phyloP scores from a whole-genome alignment of 2,329 filamentous ascomycete species.

The Alternaria sp. region DNA sequence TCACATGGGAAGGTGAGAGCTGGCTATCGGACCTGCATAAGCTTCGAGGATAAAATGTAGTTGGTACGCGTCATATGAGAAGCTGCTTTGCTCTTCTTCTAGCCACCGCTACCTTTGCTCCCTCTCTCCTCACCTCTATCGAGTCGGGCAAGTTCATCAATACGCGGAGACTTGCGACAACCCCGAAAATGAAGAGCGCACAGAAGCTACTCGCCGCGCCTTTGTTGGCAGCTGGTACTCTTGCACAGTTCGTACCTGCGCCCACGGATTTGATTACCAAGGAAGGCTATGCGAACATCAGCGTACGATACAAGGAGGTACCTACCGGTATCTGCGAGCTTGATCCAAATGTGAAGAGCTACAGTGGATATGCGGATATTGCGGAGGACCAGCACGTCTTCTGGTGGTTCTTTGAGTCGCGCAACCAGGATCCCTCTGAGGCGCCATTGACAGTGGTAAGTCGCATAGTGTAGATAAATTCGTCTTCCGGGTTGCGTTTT shows the following conservation, averaged over 20 bases:
- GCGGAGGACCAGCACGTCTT: constrained; percentile 62
- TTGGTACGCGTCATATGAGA: not conserved
- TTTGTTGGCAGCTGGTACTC: constrained; percentile 29
- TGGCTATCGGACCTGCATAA: constrained; percentile 8
- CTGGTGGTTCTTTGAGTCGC: constrained; percentile 65
- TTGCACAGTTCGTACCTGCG: constrained; percentile 56
- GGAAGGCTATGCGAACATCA: constrained; percentile 57
- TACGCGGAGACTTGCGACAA: not conserved
- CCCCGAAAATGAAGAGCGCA: constrained; percentile 18
- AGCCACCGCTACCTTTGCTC: not conserved
- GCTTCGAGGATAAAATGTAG: constrained; percentile 3
- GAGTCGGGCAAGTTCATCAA: not conserved
- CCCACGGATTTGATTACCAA: constrained; percentile 56
- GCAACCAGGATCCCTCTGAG: constrained; percentile 57
- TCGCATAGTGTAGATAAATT: not conserved
- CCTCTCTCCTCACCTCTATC: not conserved
- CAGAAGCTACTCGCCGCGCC: constrained; percentile 21
- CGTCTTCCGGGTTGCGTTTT: not conserved
- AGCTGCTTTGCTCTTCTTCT: not conserved
- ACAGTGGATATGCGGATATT: constrained; percentile 64
- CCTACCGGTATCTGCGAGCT: constrained; percentile 64
- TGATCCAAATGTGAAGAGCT: constrained; percentile 64
- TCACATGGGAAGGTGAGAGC: constrained; percentile 11
- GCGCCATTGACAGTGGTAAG: constrained; percentile 63
- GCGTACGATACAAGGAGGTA: constrained; percentile 67